phyloP scores from a whole-genome alignment of 495 filamentous ascomycete genomes.

The Pseudoneurospora amorphoporcata region DNA sequence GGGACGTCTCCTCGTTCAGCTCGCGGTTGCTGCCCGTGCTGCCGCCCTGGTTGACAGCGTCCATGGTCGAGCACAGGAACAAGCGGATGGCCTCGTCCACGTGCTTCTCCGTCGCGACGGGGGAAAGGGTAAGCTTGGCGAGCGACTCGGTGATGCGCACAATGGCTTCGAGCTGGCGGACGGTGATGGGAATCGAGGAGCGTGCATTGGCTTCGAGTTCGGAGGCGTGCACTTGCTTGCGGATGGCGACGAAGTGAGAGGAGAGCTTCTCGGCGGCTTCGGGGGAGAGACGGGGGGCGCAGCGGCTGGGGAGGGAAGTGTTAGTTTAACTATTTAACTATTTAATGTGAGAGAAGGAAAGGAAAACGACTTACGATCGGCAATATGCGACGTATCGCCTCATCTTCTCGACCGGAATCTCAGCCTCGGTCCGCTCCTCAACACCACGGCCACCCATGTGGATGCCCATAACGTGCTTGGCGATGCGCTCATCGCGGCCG shows the following conservation, averaged over 20 bases:
- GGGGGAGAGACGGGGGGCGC: conserved; percentile 82
- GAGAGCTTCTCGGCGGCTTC: conserved; percentile 95
- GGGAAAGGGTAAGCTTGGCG: conserved; percentile 77
- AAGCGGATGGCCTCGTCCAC: conserved; percentile 97
- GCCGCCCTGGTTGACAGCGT: conserved; percentile 78
- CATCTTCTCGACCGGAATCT: conserved; percentile 93
- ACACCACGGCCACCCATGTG: conserved; percentile 85
- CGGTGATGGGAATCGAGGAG: conserved; percentile 91
- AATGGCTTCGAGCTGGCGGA: conserved; percentile 94
- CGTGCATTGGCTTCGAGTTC: conserved; percentile 81
- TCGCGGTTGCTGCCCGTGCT: conserved; percentile 69
- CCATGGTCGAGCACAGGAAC: conserved; percentile 96
- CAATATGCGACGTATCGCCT: conserved; percentile 97
- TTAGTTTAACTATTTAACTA: conserved; percentile 21
- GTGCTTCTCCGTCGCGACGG: conserved; percentile 79
- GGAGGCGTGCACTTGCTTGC: conserved; percentile 83
- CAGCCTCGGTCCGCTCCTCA: conserved; percentile 74
- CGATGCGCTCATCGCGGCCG: conserved; percentile 82
- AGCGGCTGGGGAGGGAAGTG: conserved; percentile 46
- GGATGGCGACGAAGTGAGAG: conserved; percentile 93
- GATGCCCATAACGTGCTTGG: conserved; percentile 93
- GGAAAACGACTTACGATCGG: conserved; percentile 57
- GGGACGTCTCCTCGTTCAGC: conserved; percentile 76
- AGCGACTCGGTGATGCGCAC: conserved; percentile 94
- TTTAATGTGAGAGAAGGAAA: neutral